Conservation (phyloP, 1,139 yeast species). For the Geotrichum aggregatum region DNA sequence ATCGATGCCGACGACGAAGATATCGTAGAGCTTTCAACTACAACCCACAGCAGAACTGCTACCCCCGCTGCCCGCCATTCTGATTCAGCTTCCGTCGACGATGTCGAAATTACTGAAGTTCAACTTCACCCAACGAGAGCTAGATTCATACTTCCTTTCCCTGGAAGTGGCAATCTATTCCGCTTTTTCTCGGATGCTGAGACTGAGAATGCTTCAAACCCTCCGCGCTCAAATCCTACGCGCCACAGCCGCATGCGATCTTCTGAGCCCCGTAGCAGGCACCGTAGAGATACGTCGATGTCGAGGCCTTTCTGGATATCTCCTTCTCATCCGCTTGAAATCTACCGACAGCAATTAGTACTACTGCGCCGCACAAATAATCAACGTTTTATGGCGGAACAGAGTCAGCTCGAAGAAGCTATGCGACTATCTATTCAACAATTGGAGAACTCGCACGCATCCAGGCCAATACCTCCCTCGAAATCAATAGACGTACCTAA, state of each 20-base stretch:
- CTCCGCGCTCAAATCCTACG: no score
- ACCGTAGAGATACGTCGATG: no score
- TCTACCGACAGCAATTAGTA: background rate
- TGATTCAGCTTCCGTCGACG: background rate
- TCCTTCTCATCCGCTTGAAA: background rate
- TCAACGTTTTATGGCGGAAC: background rate
- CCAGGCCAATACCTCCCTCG: background rate
- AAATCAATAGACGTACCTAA: conserved; percentile 10
- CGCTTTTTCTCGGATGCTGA: no score
- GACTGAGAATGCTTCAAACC: no score
- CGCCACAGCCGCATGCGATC: no score
- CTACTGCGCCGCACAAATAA: background rate
- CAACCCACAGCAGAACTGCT: background rate
- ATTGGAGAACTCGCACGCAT: background rate
- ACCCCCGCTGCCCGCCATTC: background rate
- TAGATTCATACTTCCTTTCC: no score
- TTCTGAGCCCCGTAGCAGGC: background rate
- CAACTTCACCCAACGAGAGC: background rate
- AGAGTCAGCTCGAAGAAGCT: background rate
- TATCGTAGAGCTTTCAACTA: conserved; percentile 1
- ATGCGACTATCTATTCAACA: background rate
- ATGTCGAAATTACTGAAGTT: conserved; percentile 2
- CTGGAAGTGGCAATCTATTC: no score
- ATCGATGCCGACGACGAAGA: conserved; percentile 1
- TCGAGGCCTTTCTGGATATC: background rate